phyloP scores from a whole-genome alignment of 1,139 yeast species.

The Hyphopichia pseudoburtonii region DNA sequence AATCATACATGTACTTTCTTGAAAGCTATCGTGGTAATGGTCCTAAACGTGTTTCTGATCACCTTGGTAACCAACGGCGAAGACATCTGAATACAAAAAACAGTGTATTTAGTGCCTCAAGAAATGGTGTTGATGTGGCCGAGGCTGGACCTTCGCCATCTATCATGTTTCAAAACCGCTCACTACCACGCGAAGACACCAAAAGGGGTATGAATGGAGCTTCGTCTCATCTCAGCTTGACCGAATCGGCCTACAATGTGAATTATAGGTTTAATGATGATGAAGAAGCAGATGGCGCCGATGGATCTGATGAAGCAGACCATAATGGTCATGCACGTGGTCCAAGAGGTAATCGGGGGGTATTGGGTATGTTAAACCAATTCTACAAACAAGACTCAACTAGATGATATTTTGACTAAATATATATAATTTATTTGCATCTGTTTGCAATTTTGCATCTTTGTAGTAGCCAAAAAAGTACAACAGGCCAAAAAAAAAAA shows the following conservation, averaged over 20 bases:
- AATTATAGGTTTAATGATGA: slow-evolving; percentile 26
- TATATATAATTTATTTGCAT: too few species aligned
- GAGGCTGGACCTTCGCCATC: slow-evolving; percentile 3
- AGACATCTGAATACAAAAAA: slow-evolving; percentile 4
- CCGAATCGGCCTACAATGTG: slow-evolving; percentile 28
- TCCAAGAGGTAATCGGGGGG: slow-evolving; percentile 49
- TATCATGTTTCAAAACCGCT: neutral
- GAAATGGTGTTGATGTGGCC: slow-evolving; percentile 3
- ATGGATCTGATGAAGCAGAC: slow-evolving; percentile 29
- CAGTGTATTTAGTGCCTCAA: slow-evolving; percentile 1
- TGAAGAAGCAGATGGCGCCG: slow-evolving; percentile 26
- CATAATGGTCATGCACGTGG: slow-evolving; percentile 23
- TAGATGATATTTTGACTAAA: neutral
- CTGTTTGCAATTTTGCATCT: too few species aligned
- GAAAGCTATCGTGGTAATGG: slow-evolving; percentile 69
- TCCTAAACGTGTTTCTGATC: too few species aligned
- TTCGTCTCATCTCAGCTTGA: slow-evolving; percentile 21
- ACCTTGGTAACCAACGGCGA: slow-evolving; percentile 7
- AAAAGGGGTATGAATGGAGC: too few species aligned
- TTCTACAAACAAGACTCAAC: slow-evolving; percentile 61
- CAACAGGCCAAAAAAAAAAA: neutral
- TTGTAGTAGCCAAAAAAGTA: too few species aligned
- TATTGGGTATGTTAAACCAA: slow-evolving; percentile 79
- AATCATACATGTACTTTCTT: slow-evolving; percentile 81
- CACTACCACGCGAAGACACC: too few species aligned